phyloP scores from a whole-genome alignment of 2,329 filamentous ascomycete species.

The Annulohypoxylon truncatum region DNA sequence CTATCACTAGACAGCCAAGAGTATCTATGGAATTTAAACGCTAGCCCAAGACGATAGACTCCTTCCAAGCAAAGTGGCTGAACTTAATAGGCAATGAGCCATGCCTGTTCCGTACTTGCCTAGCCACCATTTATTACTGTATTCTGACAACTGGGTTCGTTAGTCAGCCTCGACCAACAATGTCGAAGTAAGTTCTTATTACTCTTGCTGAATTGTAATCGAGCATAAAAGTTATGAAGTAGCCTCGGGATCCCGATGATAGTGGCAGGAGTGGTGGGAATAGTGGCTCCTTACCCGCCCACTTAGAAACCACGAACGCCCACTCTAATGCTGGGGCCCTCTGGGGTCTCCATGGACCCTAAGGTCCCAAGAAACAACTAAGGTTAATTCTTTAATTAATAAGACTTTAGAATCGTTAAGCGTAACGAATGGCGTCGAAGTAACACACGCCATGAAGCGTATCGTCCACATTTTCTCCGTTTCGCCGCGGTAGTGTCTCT shows the following conservation, averaged over 20 bases:
- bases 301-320: constrained; percentile 24
- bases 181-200: constrained; percentile 19
- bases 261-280: constrained; percentile 32
- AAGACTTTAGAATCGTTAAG: constrained; percentile 16
- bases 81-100: constrained; percentile 2
- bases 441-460: constrained; percentile 28
- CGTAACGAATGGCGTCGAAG: constrained; percentile 30
- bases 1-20: constrained; percentile 3
- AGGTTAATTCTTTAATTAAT: constrained; percentile 38
- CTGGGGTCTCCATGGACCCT: constrained; percentile 39
- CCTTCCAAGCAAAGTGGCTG: constrained; percentile 26
- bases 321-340: constrained; percentile 33
- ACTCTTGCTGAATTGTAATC: constrained; percentile 31
- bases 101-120: constrained; percentile 4
- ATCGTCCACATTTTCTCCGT: constrained; percentile 38
- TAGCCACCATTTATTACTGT: constrained; percentile 1
- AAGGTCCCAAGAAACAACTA: constrained; percentile 31
- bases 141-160: constrained; percentile 1
- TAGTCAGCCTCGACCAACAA: constrained; percentile 10
- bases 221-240: constrained; percentile 39
- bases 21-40: constrained; percentile 6
- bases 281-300: constrained; percentile 23
- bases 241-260: constrained; percentile 26
- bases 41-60: not conserved
- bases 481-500: constrained; percentile 35